phyloP scores from a whole-genome alignment of 345 rosid species.

The Aegle marmelos region DNA sequence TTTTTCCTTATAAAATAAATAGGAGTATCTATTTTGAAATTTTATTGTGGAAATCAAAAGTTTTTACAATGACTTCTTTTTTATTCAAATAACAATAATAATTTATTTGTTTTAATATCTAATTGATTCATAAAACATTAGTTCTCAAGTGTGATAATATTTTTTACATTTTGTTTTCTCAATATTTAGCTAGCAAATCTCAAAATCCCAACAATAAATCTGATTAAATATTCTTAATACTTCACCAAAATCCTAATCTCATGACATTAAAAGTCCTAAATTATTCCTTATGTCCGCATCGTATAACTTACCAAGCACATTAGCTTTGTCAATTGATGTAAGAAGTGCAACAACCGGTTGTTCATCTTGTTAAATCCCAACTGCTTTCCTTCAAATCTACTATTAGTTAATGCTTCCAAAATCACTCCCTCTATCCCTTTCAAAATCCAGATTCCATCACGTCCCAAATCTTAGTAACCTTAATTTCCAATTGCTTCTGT shows the following conservation, averaged over 20 bases:
- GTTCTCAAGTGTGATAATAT: not conserved
- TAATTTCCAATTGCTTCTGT: not conserved
- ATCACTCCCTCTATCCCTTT: not conserved
- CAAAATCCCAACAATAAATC: not conserved
- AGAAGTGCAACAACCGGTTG: slow-evolving; percentile 34
- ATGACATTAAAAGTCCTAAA: not conserved
- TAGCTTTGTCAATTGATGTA: slow-evolving; percentile 6
- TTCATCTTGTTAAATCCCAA: slow-evolving; percentile 29
- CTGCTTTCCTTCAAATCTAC: slow-evolving; percentile 3
- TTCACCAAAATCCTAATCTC: not conserved
- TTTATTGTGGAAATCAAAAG: no score
- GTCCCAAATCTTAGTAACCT: not conserved
- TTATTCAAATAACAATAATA: no score
- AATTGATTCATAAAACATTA: not conserved
- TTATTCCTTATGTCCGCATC: not conserved
- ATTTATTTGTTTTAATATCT: not conserved
- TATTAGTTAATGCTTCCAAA: not conserved
- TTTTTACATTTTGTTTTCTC: not conserved
- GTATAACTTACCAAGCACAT: not conserved
- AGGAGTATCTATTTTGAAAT: no score
- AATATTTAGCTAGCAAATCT: not conserved
- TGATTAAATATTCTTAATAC: not conserved
- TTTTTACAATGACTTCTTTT: no score
- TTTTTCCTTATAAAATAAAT: no score
- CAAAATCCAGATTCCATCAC: not conserved